Conservation (phyloP, 352 stramenopile species). For the Globisporangium paddicum region DNA sequence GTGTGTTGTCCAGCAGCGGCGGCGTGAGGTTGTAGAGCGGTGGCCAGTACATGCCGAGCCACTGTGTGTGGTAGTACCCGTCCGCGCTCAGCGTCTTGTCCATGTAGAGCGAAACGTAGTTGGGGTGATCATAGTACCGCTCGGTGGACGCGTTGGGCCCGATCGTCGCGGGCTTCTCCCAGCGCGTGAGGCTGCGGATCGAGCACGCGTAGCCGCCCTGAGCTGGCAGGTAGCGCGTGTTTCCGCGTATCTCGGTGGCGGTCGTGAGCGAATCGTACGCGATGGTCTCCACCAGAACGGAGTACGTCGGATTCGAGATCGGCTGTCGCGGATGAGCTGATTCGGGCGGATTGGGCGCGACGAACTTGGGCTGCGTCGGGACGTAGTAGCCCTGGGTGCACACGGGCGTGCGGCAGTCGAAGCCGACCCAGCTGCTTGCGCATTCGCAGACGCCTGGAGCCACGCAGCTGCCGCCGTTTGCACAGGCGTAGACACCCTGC, state of each 20-base stretch:
- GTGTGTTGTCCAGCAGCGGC: constrained; percentile 86
- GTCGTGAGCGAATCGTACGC: constrained; percentile 42
- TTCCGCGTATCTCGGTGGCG: constrained; percentile 26
- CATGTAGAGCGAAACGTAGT: constrained; percentile 97
- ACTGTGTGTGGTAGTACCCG: constrained; percentile 83
- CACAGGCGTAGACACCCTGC: constrained; percentile 94
- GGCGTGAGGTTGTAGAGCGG: constrained; percentile 86
- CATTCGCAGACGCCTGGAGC: constrained; percentile 91
- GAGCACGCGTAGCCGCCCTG: constrained; percentile 96
- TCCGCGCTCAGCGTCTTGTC: constrained; percentile 78
- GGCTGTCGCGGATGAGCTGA: constrained; percentile 44
- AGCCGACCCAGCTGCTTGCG: constrained; percentile 90
- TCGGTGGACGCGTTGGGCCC: constrained; percentile 45
- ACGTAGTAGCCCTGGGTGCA: constrained; percentile 93
- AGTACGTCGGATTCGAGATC: constrained; percentile 62
- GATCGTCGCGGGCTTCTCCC: constrained; percentile 84
- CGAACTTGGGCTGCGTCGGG: constrained; percentile 64
- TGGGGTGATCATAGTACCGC: constrained; percentile 91
- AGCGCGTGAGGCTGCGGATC: constrained; percentile 91
- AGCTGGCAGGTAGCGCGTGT: constrained; percentile 48
- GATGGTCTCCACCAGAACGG: constrained; percentile 46
- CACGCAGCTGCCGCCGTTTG: constrained; percentile 91
- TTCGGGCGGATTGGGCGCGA: constrained; percentile 59
- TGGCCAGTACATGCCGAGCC: constrained; percentile 89
- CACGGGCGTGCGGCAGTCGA: constrained; percentile 95